Evolutionary conservation across 2,329 filamentous ascomycete species (phyloP), one percentile per base, ranked within the genome.

Genomic region (Byssoonygena ceratinophila): DNA sequence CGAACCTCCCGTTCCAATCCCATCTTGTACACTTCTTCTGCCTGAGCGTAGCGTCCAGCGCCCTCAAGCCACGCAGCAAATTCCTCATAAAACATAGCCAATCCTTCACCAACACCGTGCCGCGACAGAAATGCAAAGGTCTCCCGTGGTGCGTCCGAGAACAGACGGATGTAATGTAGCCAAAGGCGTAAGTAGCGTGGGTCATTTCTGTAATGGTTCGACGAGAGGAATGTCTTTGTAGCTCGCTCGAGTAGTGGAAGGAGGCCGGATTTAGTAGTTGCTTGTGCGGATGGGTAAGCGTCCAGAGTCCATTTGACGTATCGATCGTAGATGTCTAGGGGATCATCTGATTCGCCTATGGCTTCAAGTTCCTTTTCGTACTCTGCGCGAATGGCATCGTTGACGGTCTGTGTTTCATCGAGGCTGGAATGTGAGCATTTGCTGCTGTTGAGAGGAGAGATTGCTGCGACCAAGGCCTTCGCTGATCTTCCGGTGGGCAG

Each of bases 281-380:
- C 88, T 72, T 96, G 90, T 22, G 91, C 87, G 0, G 90, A 91
- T 1, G 92, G 91, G 67, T 97, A 98, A 50, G 91, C 85, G 68
- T 96, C 87, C 25, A 97, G 74, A 1, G 90, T 95, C 92, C 92
- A 98, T 70, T 88, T 88, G 54, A 97, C 87, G 66, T 98, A 98
- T 66, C 92, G 84, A 67, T 97, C 91, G 72, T 88, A 98, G 56
- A 96, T 80, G 63, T 97, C 92, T 45, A 98, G 81, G 1, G 92
- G 92, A 63, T 98, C 92, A 65, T 98, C 92, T 0, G 87, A 87
- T 66, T 98, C 92, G 57, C 81, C 79, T 47, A 94, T 83, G 45
- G 76, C 80, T 40, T 81, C 76, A 16, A 97, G 71, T 68, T 97
- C 92, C 11, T 81, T 78, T 69, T 98, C 92, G 61, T 87, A 97